Evolutionary conservation across 169 alveolate genomes (phyloP), one percentile per base, ranked within the genome.

Genomic region (Cystoisospora suis): DNA sequence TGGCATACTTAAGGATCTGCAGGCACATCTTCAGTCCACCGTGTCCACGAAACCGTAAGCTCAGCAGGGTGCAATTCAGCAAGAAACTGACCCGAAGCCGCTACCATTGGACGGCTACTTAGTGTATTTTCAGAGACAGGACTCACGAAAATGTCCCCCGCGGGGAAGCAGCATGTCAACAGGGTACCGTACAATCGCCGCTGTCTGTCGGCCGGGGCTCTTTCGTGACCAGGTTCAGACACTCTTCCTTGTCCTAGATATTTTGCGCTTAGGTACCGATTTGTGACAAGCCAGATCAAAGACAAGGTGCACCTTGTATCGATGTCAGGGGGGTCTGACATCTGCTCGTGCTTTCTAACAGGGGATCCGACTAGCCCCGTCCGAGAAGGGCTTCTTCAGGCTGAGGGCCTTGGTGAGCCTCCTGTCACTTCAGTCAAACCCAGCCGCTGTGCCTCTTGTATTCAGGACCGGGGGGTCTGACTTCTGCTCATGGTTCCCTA

Each of bases 311-410:
- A 70, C 61, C 75, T 88, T 34, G 75, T 70, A 34, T 88, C 87
- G 34, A 75, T 88, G 44, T 70, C 79, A 47, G 92, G 92, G 0
- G 92, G 92, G 45, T 53, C 92, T 1, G 92, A 88, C 42, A 88
- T 88, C 9, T 29, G 65, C n/a, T 70, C 87, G 23, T 56, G 85
- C 81, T 88, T 88, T 69, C 81, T 87, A 29, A 34, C 46, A 42
- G 91, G 86, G 44, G 46, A 87, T 70, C 86, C 75, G 0, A 44
- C 45, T 15, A 65, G 87, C 4, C 47, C 9, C 6, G 91, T 87
- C 34, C 70, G 75, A 20, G 59, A 46, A 27, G 59, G 86, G 40
- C 65, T 77, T 77, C 70, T 77, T 77, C 65, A 46, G 36, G 70
- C 38, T 2, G 38, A 77, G 32, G 65, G 86, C 38, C 65, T 77